Base-by-base conservation (phyloP, 2,329 filamentous ascomycete genomes). In the Monilinia fructicola region DNA sequence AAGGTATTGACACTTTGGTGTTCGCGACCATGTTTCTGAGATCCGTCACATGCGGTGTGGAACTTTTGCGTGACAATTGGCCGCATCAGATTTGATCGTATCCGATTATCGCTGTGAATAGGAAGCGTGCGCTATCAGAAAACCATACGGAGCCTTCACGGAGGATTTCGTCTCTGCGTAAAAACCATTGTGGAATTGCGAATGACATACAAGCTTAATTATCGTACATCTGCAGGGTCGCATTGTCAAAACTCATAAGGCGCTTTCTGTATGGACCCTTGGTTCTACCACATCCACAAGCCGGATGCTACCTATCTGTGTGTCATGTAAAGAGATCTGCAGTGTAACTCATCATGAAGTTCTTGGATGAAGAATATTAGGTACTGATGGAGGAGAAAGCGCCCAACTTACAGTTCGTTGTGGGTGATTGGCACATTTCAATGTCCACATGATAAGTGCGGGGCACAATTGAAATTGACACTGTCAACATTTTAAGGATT, bases 101-200 rank as follows among this genome's bases (percentile, higher is more conserved):
- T 59, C 21, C 11, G 42, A 10, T 23, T 16, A 48, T 48, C 42
- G 44, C 21, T 35, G 40, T 40, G 26, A 59, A 23, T 35, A 42
- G 56, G 4, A 12, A 46, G 14, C 11, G 6, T 3, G 5, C n/a
- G 40, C 31, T n/a, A 18, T 14, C 28, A n/a, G 40, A n/a, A n/a
- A 16, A 11, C 40, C 55, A 58, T 46, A 31, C 55, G 55, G 55
- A 58, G 23, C n/a, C 28, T 59, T 31, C n/a, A n/a, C 56, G 55
- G 55, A 59, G 40, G 26, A 6, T n/a, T 59, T 59, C 35, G 3
- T 31, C 16, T 14, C 40, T 59, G 42, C 23, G 12, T 10, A 9
- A 40, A 44, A 5, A 28, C 26, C 21, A 26, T 35, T 46, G n/a
- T 3, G 3, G 23, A 35, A 11, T n/a, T 46, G 21, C 11, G 11